Percentiles rank a stretch among this genome's conserved stretches.
These are phyloP conservation scores for Mikania micrantha DNA, from an alignment of 129 eudicot genomes.

Conservation along the genomic window DNA sequence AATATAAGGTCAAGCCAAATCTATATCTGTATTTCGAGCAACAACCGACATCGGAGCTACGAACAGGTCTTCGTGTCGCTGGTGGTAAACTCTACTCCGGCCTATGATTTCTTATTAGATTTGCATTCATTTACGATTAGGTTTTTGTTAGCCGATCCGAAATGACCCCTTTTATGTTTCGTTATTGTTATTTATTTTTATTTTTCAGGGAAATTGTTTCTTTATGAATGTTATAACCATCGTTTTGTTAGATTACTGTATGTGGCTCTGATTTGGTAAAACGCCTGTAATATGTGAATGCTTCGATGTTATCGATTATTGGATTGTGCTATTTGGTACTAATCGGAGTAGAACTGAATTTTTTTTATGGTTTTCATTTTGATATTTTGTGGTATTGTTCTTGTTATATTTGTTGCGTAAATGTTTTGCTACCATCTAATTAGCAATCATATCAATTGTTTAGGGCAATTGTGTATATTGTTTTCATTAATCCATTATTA, in stretches of 20 bases:
- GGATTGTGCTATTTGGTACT: neutral
- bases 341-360: neutral
- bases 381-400: neutral
- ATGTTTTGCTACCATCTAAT: too few relatives aligned
- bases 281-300: neutral
- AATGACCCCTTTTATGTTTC: neutral
- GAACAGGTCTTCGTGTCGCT: conserved; percentile 20
- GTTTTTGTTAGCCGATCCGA: neutral
- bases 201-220: neutral
- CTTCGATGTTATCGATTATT: neutral
- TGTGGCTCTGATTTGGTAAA: neutral
- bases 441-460: too few relatives aligned
- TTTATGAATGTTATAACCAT: neutral
- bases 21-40: conserved; percentile 15
- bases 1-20: neutral
- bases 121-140: conserved; percentile 1
- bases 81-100: conserved; percentile 12
- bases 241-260: neutral
- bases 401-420: too few relatives aligned
- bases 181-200: neutral
- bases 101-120: neutral
- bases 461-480: too few relatives aligned
- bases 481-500: too few relatives aligned
- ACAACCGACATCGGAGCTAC: conserved; percentile 6
- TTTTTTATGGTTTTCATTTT: neutral